Conservation (phyloP, 129 eudicot genomes). For the Erigeron canadensis region DNA sequence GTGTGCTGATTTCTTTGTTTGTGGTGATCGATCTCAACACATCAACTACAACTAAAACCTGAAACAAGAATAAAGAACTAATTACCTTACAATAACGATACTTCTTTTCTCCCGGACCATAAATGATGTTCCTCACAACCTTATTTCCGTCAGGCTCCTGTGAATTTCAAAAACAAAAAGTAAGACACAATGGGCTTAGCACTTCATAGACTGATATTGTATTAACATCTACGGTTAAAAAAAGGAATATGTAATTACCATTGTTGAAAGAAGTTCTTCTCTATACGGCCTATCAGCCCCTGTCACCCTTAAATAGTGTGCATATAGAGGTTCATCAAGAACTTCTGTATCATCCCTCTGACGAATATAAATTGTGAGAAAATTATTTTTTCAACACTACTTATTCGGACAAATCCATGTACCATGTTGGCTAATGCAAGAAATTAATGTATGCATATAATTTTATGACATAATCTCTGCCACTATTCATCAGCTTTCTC, state of each 20-base stretch:
- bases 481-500: no score
- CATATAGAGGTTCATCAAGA: slow-evolving; percentile 86
- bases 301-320: slow-evolving; percentile 65
- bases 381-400: no score
- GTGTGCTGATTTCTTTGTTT: no score
- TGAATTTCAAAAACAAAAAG: slow-evolving; percentile 28
- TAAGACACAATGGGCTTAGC: background rate
- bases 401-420: no score
- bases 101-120: slow-evolving; percentile 73
- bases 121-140: slow-evolving; percentile 68
- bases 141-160: slow-evolving; percentile 92
- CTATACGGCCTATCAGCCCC: slow-evolving; percentile 75
- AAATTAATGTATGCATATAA: no score
- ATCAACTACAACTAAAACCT: background rate
- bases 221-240: background rate
- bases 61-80: background rate
- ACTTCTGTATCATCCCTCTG: slow-evolving; percentile 93
- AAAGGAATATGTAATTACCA: slow-evolving; percentile 37
- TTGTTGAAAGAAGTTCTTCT: slow-evolving; percentile 64
- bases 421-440: no score
- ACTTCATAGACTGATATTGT: background rate
- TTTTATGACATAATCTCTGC: no score
- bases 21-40: no score
- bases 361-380: background rate
- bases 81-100: slow-evolving; percentile 92